Evolutionary conservation across 164 flowering plant genomes (phyloP).

Genomic region (Santalum album): DNA sequence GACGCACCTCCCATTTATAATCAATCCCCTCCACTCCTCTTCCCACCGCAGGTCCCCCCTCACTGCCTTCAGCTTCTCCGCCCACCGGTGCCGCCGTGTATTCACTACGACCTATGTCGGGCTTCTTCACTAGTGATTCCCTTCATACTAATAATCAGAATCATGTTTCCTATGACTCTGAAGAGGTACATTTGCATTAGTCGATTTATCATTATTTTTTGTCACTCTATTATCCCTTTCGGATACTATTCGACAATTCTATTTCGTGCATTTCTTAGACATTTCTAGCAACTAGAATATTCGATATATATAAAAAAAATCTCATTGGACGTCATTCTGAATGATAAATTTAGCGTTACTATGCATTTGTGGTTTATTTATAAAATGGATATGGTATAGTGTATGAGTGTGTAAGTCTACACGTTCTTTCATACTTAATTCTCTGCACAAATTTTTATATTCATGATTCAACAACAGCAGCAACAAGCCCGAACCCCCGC

Average conservation of each 20-base stretch:
- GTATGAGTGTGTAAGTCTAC: too few relatives aligned
- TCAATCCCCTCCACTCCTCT: not conserved
- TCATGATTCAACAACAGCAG: conserved; percentile 8
- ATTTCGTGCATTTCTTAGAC: too few relatives aligned
- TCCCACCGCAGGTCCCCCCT: not conserved
- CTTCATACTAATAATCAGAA: not conserved
- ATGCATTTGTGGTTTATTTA: too few relatives aligned
- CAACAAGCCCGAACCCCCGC: conserved; percentile 14
- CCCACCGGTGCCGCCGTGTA: not conserved
- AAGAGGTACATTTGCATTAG: not conserved
- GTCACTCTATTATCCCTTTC: too few relatives aligned
- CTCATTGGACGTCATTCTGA: too few relatives aligned
- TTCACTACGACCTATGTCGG: not conserved
- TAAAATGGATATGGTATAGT: too few relatives aligned
- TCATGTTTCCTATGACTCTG: not conserved
- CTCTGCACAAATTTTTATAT: too few relatives aligned
- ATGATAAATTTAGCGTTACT: too few relatives aligned
- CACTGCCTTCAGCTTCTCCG: not conserved
- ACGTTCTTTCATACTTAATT: too few relatives aligned
- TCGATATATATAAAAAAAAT: too few relatives aligned
- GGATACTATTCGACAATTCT: too few relatives aligned
- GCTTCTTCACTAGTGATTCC: not conserved
- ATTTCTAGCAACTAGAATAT: too few relatives aligned
- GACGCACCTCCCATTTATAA: not conserved
- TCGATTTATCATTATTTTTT: not conserved